These are phyloP conservation scores for Cryphonectria carpinicola DNA, from an alignment of 2,329 filamentous ascomycete species.

Conservation along the genomic window DNA sequence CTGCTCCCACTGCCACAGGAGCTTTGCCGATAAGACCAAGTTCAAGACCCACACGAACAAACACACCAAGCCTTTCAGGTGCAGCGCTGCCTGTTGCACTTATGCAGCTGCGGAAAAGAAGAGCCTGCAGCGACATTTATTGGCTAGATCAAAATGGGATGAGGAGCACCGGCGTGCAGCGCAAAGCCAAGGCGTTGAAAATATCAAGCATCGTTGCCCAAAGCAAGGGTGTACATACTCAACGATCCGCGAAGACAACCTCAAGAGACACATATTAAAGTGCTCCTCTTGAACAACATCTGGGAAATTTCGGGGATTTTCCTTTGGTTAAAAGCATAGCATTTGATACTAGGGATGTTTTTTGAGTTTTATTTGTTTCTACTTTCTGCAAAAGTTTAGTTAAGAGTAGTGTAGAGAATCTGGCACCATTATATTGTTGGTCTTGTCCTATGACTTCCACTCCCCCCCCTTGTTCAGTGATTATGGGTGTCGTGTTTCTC, in stretches of 20 bases:
- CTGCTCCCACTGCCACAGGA: slow-evolving; percentile 20
- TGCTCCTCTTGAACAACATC: background rate
- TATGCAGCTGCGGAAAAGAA: slow-evolving; percentile 27
- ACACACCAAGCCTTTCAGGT: slow-evolving; percentile 27
- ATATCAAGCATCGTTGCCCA: slow-evolving; percentile 12
- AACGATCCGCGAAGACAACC: slow-evolving; percentile 24
- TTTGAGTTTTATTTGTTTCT: no score
- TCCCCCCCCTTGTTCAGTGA: no score
- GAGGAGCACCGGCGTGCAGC: slow-evolving; percentile 24
- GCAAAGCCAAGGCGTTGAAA: slow-evolving; percentile 3
- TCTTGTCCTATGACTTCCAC: background rate
- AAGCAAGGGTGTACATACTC: slow-evolving; percentile 19
- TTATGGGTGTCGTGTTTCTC: background rate
- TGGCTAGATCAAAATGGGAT: slow-evolving; percentile 24
- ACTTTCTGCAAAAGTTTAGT: background rate
- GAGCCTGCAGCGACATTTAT: slow-evolving; percentile 26
- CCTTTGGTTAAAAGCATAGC: no score
- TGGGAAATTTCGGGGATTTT: background rate
- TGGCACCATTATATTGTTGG: background rate
- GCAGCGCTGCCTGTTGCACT: slow-evolving; percentile 18
- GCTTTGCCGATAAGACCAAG: slow-evolving; percentile 21
- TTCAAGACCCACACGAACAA: slow-evolving; percentile 27
- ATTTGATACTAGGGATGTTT: no score
- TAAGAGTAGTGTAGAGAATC: background rate
- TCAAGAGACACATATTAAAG: slow-evolving; percentile 20